These are phyloP conservation scores for Symbiodinium natans DNA, from an alignment of 73 alveolate genomes.

Conservation along the genomic window DNA sequence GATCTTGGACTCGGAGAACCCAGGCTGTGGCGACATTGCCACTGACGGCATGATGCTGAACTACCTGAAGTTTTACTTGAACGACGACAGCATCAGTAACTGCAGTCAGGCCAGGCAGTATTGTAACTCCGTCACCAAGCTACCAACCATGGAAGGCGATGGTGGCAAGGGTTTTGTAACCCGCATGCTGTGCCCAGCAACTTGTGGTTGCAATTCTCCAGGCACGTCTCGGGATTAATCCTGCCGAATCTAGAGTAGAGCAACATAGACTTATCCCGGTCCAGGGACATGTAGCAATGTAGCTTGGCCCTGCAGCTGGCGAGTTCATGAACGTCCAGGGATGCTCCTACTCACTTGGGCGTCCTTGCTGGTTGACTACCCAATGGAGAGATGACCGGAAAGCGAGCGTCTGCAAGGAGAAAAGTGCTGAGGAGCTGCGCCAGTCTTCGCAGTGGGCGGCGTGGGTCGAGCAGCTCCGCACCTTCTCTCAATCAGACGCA, in stretches of 20 bases:
- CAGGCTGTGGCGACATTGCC: conserved; percentile 6
- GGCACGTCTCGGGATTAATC: too few relatives aligned
- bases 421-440: neutral
- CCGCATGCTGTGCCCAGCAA: conserved; percentile 22
- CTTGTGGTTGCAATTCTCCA: conserved; percentile 21
- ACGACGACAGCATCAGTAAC: neutral
- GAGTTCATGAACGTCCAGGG: conserved; percentile 3
- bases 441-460: neutral
- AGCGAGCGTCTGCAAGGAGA: neutral
- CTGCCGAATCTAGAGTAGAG: too few relatives aligned
- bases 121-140: conserved; percentile 5
- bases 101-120: neutral
- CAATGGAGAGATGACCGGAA: neutral
- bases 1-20: neutral
- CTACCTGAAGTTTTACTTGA: neutral
- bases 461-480: neutral
- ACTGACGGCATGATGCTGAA: neutral
- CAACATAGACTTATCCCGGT: too few relatives aligned
- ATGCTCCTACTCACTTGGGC: neutral
- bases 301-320: too few relatives aligned
- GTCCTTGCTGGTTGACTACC: neutral
- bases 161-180: conserved; percentile 12
- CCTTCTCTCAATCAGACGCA: neutral
- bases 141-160: neutral
- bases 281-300: too few relatives aligned